Conservation (phyloP, 2,329 filamentous ascomycete species). For the Aureobasidium pullulans region DNA sequence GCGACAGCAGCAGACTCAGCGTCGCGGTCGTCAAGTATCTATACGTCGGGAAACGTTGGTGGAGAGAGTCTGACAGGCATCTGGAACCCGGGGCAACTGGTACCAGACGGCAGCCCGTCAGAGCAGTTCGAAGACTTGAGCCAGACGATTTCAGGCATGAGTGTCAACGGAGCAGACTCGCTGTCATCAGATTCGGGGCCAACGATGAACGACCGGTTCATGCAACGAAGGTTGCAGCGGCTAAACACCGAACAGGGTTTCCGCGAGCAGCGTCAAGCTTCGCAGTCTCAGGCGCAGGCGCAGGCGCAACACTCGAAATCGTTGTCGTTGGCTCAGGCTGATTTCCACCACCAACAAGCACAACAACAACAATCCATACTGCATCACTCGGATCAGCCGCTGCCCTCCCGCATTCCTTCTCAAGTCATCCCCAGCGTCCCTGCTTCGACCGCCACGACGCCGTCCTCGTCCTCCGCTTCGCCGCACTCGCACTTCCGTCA, state of each 20-base stretch:
- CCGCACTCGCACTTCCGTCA: slow-evolving; percentile 7
- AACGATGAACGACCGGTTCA: slow-evolving; percentile 27
- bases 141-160: neutral
- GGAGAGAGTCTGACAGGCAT: neutral
- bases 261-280: slow-evolving; percentile 26
- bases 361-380: slow-evolving; percentile 4
- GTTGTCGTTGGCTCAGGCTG: slow-evolving; percentile 17
- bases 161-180: slow-evolving; percentile 6
- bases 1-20: neutral
- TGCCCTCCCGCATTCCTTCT: neutral
- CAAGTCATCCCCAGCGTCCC: slow-evolving; percentile 12
- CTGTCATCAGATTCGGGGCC: slow-evolving; percentile 28
- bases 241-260: slow-evolving; percentile 33
- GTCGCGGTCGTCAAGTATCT: neutral
- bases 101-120: neutral
- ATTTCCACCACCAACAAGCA: slow-evolving; percentile 19
- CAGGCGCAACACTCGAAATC: slow-evolving; percentile 9
- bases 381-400: neutral
- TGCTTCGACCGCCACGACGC: slow-evolving; percentile 11
- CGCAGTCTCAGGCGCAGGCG: neutral
- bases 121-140: neutral
- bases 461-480: slow-evolving; percentile 10
- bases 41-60: neutral
- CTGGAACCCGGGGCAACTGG: slow-evolving; percentile 9
- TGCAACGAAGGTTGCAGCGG: slow-evolving; percentile 31